Conservation (phyloP, 441 rosid genomes). For the Brassica hybrid region DNA sequence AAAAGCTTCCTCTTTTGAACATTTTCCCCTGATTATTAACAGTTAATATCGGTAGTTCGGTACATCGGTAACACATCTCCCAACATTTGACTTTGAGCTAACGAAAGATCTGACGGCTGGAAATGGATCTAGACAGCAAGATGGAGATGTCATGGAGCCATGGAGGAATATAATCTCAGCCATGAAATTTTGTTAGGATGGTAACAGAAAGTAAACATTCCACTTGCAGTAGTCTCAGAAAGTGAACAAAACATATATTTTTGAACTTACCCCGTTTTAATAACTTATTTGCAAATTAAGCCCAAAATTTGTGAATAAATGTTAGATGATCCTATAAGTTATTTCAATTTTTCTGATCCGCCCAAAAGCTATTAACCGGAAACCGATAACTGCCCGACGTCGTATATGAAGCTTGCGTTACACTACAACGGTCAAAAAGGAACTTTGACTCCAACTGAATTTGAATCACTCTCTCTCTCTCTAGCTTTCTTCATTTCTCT, state of each 20-base stretch:
- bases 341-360: not conserved
- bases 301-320: not conserved
- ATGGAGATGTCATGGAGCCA: too few species aligned
- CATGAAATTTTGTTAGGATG: not conserved
- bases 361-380: not conserved
- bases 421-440: not conserved
- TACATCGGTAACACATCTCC: too few species aligned
- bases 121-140: too few species aligned
- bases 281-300: not conserved
- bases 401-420: not conserved
- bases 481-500: conserved; percentile 20
- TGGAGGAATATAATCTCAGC: not conserved
- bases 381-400: conserved; percentile 6
- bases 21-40: too few species aligned
- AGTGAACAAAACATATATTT: not conserved
- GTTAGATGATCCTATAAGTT: not conserved
- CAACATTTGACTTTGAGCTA: too few species aligned
- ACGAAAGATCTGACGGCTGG: too few species aligned
- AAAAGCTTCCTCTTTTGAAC: too few species aligned
- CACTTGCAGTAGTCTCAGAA: conserved; percentile 3
- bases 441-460: not conserved
- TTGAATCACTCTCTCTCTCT: conserved; percentile 20
- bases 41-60: too few species aligned
- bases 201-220: conserved; percentile 6
- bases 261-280: not conserved